These are phyloP conservation scores for Coprinopsis marcescibilis DNA, from an alignment of 768 basidiomycete species.

Conservation along the genomic window DNA sequence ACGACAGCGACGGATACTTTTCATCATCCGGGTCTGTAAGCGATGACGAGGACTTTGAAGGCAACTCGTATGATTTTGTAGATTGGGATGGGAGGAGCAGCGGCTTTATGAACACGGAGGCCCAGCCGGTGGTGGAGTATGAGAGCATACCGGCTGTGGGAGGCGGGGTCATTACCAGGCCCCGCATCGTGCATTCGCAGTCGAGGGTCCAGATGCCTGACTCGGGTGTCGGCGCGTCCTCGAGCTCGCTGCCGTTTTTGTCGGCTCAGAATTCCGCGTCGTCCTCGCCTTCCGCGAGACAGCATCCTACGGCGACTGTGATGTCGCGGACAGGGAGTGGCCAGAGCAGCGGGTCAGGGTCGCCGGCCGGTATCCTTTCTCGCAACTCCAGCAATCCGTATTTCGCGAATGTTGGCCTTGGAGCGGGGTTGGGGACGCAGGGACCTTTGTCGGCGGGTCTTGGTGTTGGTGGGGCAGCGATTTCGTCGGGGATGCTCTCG, in stretches of 20 bases:
- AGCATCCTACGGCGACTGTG: constrained; percentile 9
- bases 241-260: no score
- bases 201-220: no score
- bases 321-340: constrained; percentile 10
- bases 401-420: constrained; percentile 14
- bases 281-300: constrained; percentile 55
- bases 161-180: constrained; percentile 81
- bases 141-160: constrained; percentile 91
- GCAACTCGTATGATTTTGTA: constrained; percentile 53
- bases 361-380: constrained; percentile 21
- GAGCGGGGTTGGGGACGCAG: no score
- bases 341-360: constrained; percentile 8
- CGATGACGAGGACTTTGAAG: constrained; percentile 30
- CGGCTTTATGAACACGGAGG: constrained; percentile 43
- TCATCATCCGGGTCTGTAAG: constrained; percentile 5
- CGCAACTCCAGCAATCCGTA: constrained; percentile 22
- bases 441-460: no score
- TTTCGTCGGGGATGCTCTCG: neutral
- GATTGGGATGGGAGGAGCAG: constrained; percentile 42
- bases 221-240: no score
- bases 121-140: constrained; percentile 54
- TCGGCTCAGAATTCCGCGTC: no score
- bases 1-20: constrained; percentile 37
- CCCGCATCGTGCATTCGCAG: constrained; percentile 79
- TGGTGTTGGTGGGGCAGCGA: no score